These are phyloP conservation scores for Amyloporia xantha DNA, from an alignment of 768 basidiomycete genomes.

Conservation along the genomic window DNA sequence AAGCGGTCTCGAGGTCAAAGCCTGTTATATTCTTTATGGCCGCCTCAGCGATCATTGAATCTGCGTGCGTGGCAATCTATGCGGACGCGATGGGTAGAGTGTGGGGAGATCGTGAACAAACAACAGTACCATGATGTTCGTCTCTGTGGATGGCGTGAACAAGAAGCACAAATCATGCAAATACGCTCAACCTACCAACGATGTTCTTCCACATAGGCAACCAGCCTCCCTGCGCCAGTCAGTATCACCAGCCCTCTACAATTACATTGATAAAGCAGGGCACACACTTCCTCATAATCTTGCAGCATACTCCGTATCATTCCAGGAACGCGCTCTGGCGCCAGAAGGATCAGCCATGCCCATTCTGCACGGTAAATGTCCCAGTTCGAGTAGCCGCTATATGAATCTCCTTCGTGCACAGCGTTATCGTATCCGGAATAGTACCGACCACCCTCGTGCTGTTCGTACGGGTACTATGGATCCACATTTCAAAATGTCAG, in stretches of 20 bases:
- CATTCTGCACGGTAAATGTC: slow-evolving; percentile 76
- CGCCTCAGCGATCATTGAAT: slow-evolving; percentile 70
- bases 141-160: slow-evolving; percentile 35
- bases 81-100: neutral
- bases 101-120: too few relatives aligned
- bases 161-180: neutral
- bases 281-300: slow-evolving; percentile 58
- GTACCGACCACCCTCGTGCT: slow-evolving; percentile 57
- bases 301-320: slow-evolving; percentile 79
- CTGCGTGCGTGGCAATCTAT: slow-evolving; percentile 73
- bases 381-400: slow-evolving; percentile 80
- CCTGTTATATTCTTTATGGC: slow-evolving; percentile 57
- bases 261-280: neutral
- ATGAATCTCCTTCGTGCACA: slow-evolving; percentile 60
- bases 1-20: slow-evolving; percentile 59
- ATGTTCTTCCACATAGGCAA: slow-evolving; percentile 91
- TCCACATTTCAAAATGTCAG: neutral
- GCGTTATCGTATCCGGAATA: slow-evolving; percentile 73
- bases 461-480: slow-evolving; percentile 71
- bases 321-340: slow-evolving; percentile 67
- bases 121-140: slow-evolving; percentile 67
- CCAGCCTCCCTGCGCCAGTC: slow-evolving; percentile 54
- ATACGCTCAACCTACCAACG: slow-evolving; percentile 35
- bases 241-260: neutral
- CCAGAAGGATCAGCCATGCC: slow-evolving; percentile 72